A percentile compares a stretch with the other conserved stretches of the same genome.
Conservation (phyloP, 1,139 yeast genomes). For the Sugiyamaella xylanicola region DNA sequence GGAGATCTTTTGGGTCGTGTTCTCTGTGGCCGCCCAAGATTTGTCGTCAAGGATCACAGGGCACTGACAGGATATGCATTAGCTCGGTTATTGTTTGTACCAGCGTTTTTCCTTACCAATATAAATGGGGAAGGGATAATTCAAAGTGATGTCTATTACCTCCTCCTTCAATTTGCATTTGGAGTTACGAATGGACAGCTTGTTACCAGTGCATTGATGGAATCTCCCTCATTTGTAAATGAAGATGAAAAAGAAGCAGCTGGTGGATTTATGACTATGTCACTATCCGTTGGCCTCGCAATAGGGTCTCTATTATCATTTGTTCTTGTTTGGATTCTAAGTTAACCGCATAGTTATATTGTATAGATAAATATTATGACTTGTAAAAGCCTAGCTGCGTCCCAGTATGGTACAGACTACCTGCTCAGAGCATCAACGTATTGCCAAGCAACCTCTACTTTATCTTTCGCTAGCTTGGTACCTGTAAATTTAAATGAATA, state of each 20-base stretch:
- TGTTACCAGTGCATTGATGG: conserved; percentile 79
- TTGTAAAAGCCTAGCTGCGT: too few relatives aligned
- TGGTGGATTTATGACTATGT: conserved; percentile 85
- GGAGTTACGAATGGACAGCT: conserved; percentile 90
- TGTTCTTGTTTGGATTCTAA: conserved; percentile 50
- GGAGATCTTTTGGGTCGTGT: conserved; percentile 86
- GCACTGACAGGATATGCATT: conserved; percentile 30
- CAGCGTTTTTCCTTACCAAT: conserved; percentile 55
- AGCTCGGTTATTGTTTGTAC: conserved; percentile 56
- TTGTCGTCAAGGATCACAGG: conserved; percentile 38
- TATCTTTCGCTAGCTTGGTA: conserved; percentile 17
- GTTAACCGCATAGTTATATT: conserved; percentile 6
- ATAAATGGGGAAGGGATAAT: conserved; percentile 49
- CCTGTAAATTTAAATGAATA: conserved; percentile 23
- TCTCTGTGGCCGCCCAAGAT: conserved; percentile 54
- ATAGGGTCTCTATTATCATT: conserved; percentile 77
- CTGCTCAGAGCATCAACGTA: conserved; percentile 27
- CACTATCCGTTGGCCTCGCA: conserved; percentile 73
- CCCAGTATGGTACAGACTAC: not conserved
- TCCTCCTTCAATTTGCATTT: conserved; percentile 69
- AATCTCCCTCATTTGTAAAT: conserved; percentile 59
- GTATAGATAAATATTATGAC: conserved; percentile 9
- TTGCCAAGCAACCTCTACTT: conserved; percentile 31
- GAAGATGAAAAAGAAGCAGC: conserved; percentile 85
- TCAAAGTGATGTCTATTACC: conserved; percentile 66